These are phyloP conservation scores for Pogostemon cablin DNA, from an alignment of 257 asterid species.

Conservation along the genomic window DNA sequence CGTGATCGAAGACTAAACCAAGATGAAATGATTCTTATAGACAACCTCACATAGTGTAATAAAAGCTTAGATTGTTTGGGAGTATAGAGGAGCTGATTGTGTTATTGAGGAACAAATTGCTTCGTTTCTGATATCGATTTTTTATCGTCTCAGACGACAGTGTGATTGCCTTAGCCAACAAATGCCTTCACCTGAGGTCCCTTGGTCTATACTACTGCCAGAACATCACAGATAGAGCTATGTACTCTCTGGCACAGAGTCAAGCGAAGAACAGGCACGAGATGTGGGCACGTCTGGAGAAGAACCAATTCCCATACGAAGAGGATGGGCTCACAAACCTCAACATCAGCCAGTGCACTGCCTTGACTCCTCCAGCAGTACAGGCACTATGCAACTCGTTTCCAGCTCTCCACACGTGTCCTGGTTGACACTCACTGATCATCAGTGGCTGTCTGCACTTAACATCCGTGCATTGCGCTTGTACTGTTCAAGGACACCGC, in stretches of 20 bases:
- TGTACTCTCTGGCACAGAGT: conserved; percentile 79
- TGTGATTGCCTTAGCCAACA: conserved; percentile 65
- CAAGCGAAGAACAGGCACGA: conserved; percentile 60
- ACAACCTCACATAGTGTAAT: neutral
- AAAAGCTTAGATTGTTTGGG: neutral
- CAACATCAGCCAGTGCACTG: conserved; percentile 93
- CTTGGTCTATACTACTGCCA: conserved; percentile 86
- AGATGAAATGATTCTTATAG: neutral
- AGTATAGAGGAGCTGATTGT: too few species aligned
- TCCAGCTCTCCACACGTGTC: conserved; percentile 87
- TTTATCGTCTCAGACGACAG: conserved; percentile 58
- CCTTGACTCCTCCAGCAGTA: conserved; percentile 88
- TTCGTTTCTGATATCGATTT: neutral
- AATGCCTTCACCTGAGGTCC: conserved; percentile 71
- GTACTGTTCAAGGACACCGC: conserved; percentile 66
- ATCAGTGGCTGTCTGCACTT: conserved; percentile 83
- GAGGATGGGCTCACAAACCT: conserved; percentile 82
- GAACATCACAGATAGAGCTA: conserved; percentile 80
- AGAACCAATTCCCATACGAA: conserved; percentile 36
- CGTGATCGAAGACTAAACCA: neutral
- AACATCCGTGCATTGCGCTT: conserved; percentile 84
- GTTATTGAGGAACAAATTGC: too few species aligned
- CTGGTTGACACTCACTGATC: conserved; percentile 73
- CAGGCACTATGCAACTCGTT: conserved; percentile 87
- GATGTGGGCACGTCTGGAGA: conserved; percentile 46